A percentile compares a stretch with the other conserved stretches of the same genome.
Evolutionary conservation across 225 moss, liverwort and hornwort genomes (phyloP).

Genomic region (Takakia lepidozioides): DNA sequence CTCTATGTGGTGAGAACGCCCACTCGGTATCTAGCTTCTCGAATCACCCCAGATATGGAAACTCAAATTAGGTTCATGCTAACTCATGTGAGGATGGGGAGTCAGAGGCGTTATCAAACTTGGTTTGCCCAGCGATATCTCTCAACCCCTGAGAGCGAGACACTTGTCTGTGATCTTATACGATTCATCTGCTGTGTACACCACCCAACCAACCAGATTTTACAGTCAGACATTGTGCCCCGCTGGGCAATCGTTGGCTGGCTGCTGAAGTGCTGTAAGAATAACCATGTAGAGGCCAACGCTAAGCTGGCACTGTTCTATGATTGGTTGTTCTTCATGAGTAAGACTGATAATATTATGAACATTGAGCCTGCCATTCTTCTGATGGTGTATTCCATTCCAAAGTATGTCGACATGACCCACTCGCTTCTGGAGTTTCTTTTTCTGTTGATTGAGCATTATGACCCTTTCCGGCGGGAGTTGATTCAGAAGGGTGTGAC

Average conservation of each 20-base stretch:
- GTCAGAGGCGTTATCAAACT: constrained; percentile 89
- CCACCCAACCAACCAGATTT: constrained; percentile 94
- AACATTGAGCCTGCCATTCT: constrained; percentile 97
- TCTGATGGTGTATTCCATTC: constrained; percentile 95
- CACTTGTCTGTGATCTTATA: constrained; percentile 90
- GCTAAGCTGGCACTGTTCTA: constrained; percentile 95
- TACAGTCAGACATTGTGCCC: constrained; percentile 95
- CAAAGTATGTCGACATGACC: constrained; percentile 97
- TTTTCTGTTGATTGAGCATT: constrained; percentile 88
- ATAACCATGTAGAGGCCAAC: constrained; percentile 94
- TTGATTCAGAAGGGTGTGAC: constrained; percentile 90
- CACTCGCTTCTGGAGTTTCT: constrained; percentile 88
- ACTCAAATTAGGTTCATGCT: constrained; percentile 93
- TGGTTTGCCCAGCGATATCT: constrained; percentile 97
- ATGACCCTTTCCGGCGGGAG: constrained; percentile 79
- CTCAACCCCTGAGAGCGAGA: constrained; percentile 84
- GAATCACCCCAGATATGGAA: constrained; percentile 98
- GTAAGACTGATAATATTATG: constrained; percentile 93
- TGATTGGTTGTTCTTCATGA: constrained; percentile 95
- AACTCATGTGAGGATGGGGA: constrained; percentile 87
- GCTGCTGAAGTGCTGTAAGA: constrained; percentile 97
- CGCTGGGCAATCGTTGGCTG: constrained; percentile 99
- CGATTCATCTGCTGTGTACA: constrained; percentile 93
- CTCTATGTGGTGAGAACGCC: constrained; percentile 84
- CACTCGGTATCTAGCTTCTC: constrained; percentile 76